phyloP scores from a whole-genome alignment of 441 rosid species.

The Manihot esculenta region DNA sequence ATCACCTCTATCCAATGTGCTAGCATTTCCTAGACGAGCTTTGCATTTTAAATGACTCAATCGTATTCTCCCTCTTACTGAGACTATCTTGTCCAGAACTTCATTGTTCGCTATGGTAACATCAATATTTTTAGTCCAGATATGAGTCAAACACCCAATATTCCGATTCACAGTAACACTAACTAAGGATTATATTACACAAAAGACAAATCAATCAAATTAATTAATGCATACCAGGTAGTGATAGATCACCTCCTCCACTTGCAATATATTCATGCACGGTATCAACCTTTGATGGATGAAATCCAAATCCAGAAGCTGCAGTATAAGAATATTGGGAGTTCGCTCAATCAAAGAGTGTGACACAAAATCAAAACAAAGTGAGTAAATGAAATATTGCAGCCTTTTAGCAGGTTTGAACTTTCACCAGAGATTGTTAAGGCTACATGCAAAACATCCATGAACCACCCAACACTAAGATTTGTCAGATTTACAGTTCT shows the following conservation, averaged over 20 bases:
- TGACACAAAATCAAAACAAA: background rate
- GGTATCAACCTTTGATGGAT: background rate
- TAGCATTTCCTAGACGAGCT: constrained; percentile 3
- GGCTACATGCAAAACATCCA: background rate
- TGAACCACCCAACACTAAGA: background rate
- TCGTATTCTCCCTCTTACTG: background rate
- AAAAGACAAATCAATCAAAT: constrained; percentile 1
- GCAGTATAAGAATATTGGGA: constrained; percentile 1
- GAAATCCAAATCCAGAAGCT: background rate
- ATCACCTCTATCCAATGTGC: background rate
- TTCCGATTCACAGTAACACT: background rate
- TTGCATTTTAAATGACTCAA: background rate
- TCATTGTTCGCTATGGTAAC: background rate
- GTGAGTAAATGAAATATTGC: background rate
- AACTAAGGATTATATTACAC: background rate
- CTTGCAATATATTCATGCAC: background rate
- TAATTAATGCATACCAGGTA: background rate
- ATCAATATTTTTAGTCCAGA: background rate
- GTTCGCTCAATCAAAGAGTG: background rate
- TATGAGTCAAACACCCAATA: background rate
- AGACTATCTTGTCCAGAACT: background rate
- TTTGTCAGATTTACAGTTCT: background rate
- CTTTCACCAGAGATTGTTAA: background rate
- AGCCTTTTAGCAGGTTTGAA: background rate
- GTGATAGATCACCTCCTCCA: background rate